A percentile compares a stretch with the other conserved stretches of the same genome.
phyloP scores from a whole-genome alignment of 306 rosid species.

The Geum urbanum region DNA sequence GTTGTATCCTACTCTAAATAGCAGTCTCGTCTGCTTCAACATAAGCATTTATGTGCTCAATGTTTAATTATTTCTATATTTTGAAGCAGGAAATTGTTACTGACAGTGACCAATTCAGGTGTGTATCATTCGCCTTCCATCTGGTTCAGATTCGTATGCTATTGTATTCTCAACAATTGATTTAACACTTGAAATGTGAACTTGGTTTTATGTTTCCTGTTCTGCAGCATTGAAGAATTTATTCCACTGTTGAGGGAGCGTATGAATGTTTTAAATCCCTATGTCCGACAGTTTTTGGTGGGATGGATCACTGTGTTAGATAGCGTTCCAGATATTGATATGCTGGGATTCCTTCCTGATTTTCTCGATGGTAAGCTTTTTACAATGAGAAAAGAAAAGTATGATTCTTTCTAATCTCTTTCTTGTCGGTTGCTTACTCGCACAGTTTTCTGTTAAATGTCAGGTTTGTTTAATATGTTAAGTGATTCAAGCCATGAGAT shows the following conservation, averaged over 20 bases:
- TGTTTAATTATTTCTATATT: slow-evolving; percentile 31
- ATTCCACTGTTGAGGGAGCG: slow-evolving; percentile 99
- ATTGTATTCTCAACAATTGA: not conserved
- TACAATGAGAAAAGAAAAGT: slow-evolving; percentile 9
- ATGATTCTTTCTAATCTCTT: not conserved
- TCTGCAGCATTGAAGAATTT: slow-evolving; percentile 89
- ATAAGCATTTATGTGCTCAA: slow-evolving; percentile 9
- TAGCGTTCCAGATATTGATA: slow-evolving; percentile 96
- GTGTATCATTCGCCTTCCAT: slow-evolving; percentile 23
- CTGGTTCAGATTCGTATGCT: slow-evolving; percentile 22
- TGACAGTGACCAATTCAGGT: slow-evolving; percentile 99
- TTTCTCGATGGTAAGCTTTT: slow-evolving; percentile 68
- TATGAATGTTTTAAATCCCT: slow-evolving; percentile 95
- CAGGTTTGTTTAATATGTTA: slow-evolving; percentile 97
- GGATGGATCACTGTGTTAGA: slow-evolving; percentile 99
- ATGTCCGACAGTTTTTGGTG: slow-evolving; percentile 97
- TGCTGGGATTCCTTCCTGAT: slow-evolving; percentile 98
- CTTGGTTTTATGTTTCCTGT: slow-evolving; percentile 23
- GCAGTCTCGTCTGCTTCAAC: slow-evolving; percentile 23
- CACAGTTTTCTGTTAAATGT: slow-evolving; percentile 30
- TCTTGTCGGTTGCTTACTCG: slow-evolving; percentile 22
- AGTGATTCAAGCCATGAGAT: slow-evolving; percentile 97
- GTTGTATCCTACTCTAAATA: not conserved
- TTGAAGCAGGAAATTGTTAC: slow-evolving; percentile 96
- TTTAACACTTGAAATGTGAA: slow-evolving; percentile 14